These are phyloP conservation scores for Podaxis rugospora DNA, from an alignment of 768 basidiomycete genomes.

Conservation along the genomic window DNA sequence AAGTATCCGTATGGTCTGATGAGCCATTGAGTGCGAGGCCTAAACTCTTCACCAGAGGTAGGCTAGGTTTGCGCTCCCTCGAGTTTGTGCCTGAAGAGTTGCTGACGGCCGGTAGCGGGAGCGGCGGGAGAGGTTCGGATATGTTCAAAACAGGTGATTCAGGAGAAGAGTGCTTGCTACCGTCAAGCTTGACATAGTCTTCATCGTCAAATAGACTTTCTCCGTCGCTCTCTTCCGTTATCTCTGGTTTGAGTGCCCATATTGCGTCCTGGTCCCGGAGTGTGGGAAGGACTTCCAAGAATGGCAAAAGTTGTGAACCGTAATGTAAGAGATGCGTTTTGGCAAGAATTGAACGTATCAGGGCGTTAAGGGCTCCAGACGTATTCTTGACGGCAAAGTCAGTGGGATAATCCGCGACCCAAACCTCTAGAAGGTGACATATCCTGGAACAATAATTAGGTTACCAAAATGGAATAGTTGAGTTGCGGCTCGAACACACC, in stretches of 20 bases:
- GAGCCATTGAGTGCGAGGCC: constrained; percentile 29
- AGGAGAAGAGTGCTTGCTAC: constrained; percentile 13
- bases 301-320: constrained; percentile 78
- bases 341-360: constrained; percentile 74
- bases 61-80: constrained; percentile 66
- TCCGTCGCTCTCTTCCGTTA: constrained; percentile 62
- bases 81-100: constrained; percentile 15
- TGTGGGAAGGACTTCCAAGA: constrained; percentile 61
- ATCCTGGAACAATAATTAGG: constrained; percentile 44
- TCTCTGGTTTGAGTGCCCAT: constrained; percentile 72
- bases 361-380: constrained; percentile 63
- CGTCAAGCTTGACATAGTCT: constrained; percentile 32
- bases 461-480: background rate
- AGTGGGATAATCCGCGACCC: constrained; percentile 71
- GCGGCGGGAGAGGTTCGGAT: background rate
- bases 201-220: constrained; percentile 53
- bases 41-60: constrained; percentile 50
- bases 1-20: constrained; percentile 31
- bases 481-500: constrained; percentile 34
- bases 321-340: constrained; percentile 84
- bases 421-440: constrained; percentile 71
- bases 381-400: constrained; percentile 81
- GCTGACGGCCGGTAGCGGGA: background rate
- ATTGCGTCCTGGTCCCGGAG: constrained; percentile 64
- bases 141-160: background rate